Evolutionary conservation across 2,329 filamentous ascomycete species (phyloP).

Genomic region (Calonectria crousiana): DNA sequence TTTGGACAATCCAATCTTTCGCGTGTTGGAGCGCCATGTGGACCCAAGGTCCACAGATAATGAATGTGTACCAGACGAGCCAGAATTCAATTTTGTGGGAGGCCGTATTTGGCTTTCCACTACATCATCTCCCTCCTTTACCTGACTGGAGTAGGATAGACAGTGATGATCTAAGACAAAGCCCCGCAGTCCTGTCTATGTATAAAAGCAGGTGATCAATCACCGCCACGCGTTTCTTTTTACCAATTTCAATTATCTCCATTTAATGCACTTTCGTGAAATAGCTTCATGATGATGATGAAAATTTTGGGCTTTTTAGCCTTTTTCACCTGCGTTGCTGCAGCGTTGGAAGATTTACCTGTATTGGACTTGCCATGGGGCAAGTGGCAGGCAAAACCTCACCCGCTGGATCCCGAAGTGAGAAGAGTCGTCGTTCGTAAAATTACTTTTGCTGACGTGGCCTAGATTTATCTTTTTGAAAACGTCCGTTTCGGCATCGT

Average conservation of each 20-base stretch:
- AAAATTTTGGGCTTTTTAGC: not conserved
- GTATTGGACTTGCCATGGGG: conserved; percentile 6
- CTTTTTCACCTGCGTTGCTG: not conserved
- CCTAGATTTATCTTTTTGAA: conserved; percentile 20
- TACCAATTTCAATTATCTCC: accelerated
- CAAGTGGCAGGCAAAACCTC: not conserved
- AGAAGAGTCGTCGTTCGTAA: not conserved
- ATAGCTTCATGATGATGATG: not conserved
- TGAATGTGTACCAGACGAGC: not conserved
- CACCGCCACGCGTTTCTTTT: not conserved
- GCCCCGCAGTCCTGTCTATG: not conserved
- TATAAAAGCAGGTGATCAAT: not conserved
- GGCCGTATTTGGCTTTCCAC: not conserved
- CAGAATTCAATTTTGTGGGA: not conserved
- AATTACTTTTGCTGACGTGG: not conserved
- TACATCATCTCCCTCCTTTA: not conserved
- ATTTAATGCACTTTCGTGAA: not conserved
- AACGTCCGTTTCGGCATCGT: conserved; percentile 24
- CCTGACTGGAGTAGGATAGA: not conserved
- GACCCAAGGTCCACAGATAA: not conserved
- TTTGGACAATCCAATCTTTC: not conserved
- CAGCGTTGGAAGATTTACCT: not conserved
- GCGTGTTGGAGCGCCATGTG: not conserved
- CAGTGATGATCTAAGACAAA: not conserved
- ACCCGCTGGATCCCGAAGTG: not conserved